Evolutionary conservation across 306 rosid species (phyloP).

Genomic region (Glycine soja): DNA sequence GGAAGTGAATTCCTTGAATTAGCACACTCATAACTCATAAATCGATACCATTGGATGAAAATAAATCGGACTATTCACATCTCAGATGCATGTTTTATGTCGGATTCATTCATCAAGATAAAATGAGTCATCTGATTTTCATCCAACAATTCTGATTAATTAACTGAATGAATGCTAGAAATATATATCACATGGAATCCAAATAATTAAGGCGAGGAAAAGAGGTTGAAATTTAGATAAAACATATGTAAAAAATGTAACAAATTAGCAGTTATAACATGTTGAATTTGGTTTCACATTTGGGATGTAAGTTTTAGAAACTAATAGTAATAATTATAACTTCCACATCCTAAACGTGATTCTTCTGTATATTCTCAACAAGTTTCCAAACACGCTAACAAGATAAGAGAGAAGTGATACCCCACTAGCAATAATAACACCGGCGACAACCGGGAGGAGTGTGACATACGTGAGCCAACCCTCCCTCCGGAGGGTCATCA

Average conservation of each 20-base stretch:
- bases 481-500: conserved; percentile 50
- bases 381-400: too few species aligned
- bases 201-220: too few species aligned
- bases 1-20: neutral
- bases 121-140: neutral
- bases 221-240: neutral
- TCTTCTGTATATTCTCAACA: too few species aligned
- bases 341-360: too few species aligned
- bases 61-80: neutral
- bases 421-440: conserved; percentile 62
- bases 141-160: neutral
- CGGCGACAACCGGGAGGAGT: conserved; percentile 58
- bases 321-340: too few species aligned
- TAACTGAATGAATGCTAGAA: neutral
- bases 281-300: too few species aligned
- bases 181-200: neutral
- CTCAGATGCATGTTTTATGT: neutral
- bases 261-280: neutral
- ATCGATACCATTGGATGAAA: neutral
- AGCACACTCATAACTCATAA: neutral
- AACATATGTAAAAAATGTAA: neutral
- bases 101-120: neutral
- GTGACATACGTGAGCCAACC: conserved; percentile 51
- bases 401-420: conserved; percentile 4
- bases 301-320: too few species aligned